Conservation (phyloP, 306 rosid genomes). For the Lithocarpus polystachyus region DNA sequence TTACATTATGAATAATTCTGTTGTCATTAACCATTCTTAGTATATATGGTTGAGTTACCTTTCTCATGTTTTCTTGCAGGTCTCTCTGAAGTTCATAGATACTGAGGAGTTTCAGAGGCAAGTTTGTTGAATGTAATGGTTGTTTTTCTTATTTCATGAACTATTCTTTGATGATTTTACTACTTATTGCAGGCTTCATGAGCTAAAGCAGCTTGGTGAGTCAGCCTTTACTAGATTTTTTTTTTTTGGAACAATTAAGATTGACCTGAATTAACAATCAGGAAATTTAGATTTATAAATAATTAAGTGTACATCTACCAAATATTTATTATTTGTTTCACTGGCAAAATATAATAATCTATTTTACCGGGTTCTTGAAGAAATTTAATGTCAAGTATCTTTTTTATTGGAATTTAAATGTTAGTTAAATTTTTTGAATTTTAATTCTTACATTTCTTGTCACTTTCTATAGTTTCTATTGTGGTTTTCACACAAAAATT, state of each 20-base stretch:
- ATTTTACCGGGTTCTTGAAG: not conserved
- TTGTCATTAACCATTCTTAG: not conserved
- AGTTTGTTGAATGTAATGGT: constrained; percentile 19
- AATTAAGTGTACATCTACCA: not conserved
- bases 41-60: not conserved
- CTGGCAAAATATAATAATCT: not conserved
- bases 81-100: constrained; percentile 44
- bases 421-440: not conserved
- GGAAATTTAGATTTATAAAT: not conserved
- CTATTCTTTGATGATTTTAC: not conserved
- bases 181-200: constrained; percentile 47
- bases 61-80: constrained; percentile 27
- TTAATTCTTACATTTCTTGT: not conserved
- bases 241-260: too few species aligned
- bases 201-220: constrained; percentile 51
- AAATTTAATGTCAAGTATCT: not conserved
- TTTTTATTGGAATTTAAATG: not conserved
- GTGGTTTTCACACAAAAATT: not conserved
- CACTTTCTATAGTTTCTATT: not conserved
- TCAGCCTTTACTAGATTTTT: not conserved
- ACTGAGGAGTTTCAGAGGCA: constrained; percentile 55
- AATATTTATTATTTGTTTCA: not conserved
- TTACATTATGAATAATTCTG: not conserved
- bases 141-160: not conserved
- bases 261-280: not conserved